Percentiles rank a stretch among this genome's conserved stretches.
Evolutionary conservation across 305 asterid genomes (phyloP).

Genomic region (Andrographis paniculata): DNA sequence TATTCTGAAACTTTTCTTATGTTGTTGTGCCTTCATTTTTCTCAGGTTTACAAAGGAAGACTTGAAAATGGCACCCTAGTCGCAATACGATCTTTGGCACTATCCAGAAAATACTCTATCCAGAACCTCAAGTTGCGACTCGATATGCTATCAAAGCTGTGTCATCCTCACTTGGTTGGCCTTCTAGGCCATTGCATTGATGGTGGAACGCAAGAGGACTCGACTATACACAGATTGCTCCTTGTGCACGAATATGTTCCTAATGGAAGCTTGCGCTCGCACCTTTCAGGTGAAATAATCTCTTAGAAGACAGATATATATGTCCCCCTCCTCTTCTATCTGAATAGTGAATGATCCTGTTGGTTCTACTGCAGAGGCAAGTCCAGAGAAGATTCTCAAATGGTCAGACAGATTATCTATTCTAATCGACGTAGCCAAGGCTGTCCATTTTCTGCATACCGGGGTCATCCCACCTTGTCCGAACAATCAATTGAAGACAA

Average conservation of each 20-base stretch:
- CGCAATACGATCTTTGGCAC: slow-evolving; percentile 53
- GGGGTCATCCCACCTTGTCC: slow-evolving; percentile 78
- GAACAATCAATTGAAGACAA: slow-evolving; percentile 58
- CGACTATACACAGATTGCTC: slow-evolving; percentile 40
- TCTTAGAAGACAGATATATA: background rate
- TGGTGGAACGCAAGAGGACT: slow-evolving; percentile 56
- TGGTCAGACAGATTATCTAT: slow-evolving; percentile 88
- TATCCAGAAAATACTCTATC: slow-evolving; percentile 46
- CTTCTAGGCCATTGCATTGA: slow-evolving; percentile 82
- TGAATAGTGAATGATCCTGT: too few relatives aligned
- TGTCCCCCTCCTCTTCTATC: too few relatives aligned
- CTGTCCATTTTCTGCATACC: slow-evolving; percentile 88
- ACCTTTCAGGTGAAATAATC: slow-evolving; percentile 59
- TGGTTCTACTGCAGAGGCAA: slow-evolving; percentile 33
- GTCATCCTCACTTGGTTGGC: slow-evolving; percentile 71
- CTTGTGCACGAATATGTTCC: slow-evolving; percentile 80
- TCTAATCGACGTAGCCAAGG: slow-evolving; percentile 78
- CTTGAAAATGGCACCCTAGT: slow-evolving; percentile 56
- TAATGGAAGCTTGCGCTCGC: slow-evolving; percentile 61
- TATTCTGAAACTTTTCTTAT: background rate
- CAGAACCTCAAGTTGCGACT: slow-evolving; percentile 64
- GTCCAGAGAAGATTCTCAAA: slow-evolving; percentile 54
- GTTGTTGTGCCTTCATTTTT: slow-evolving; percentile 1
- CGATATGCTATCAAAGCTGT: slow-evolving; percentile 81
- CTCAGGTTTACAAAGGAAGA: slow-evolving; percentile 81